Base-by-base conservation (phyloP, 2,329 filamentous ascomycete genomes). In the Cordyceps cateniannulata region DNA sequence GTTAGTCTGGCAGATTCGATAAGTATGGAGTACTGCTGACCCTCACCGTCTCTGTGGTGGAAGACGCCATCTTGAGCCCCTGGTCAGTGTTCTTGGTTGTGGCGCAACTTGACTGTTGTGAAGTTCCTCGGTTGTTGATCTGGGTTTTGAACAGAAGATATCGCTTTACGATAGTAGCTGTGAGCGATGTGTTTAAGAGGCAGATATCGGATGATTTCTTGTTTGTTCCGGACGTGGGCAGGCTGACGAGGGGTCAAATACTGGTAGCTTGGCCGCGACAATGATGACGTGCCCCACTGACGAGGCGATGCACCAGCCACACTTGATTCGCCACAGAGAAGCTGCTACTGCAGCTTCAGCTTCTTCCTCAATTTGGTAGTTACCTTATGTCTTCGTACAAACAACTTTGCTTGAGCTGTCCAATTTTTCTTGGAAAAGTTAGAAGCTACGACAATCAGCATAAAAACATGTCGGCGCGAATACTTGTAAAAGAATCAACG, bases 241-340 rank as follows among this genome's bases (percentile, higher is more conserved):
- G 44, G 64, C 57, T 65, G 62, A 71, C 67, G 68, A 67, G 69
- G 70, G 68, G 66, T 42, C 40, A n/a, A 66, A 67, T 69, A n/a
- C 69, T 63, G 63, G 63, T 63, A 62, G 59, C n/a, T 20, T 63
- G 64, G 66, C 68, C 68, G 70, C 70, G 68, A 70, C 64, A 63
- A 65, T 68, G 68, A 75, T 75, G 73, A 75, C 73, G 73, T 74
- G 69, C 72, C 69, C 73, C 73, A 73, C 71, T 66, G 56, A 62
- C 44, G 61, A 58, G 58, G 60, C 59, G 58, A 62, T 24, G 32
- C 24, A 59, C 29, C 61, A 68, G 68, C 68, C 68, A 68, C 68
- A 67, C 44, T 18, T 54, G 40, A 54, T 61, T 64, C 64, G 68
- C 68, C 68, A 70, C 68, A 62, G 27, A 61, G n/a, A n/a, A n/a